These are phyloP conservation scores for Cyclospora cayetanensis DNA, from an alignment of 169 alveolate genomes.

Conservation along the genomic window DNA sequence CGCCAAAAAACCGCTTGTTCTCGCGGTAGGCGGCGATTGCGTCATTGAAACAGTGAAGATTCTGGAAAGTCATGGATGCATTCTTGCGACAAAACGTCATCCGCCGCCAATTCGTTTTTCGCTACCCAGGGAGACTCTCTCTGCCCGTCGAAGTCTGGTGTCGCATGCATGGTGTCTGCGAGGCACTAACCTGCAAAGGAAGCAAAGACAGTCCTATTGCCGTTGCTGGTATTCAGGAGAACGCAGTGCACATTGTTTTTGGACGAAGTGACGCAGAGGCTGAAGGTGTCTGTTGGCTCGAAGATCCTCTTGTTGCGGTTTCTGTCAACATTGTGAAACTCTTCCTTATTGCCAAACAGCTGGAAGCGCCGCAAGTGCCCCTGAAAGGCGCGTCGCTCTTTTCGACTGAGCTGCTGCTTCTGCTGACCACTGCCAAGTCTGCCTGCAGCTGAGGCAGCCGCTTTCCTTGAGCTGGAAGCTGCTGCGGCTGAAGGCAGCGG, in stretches of 20 bases:
- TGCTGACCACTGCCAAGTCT: background rate
- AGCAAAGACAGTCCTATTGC: slow-evolving; percentile 81
- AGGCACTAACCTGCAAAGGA: slow-evolving; percentile 65
- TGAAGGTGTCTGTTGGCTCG: slow-evolving; percentile 88
- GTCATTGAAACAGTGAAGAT: background rate
- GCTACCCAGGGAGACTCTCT: background rate
- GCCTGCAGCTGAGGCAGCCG: background rate
- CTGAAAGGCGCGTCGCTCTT: slow-evolving; percentile 33
- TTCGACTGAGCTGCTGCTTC: slow-evolving; percentile 42
- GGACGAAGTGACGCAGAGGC: slow-evolving; percentile 83
- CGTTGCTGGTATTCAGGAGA: slow-evolving; percentile 82
- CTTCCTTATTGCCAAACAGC: slow-evolving; percentile 79
- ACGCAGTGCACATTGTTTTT: slow-evolving; percentile 89
- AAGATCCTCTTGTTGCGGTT: slow-evolving; percentile 83
- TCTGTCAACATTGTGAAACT: slow-evolving; percentile 89
- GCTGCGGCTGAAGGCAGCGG: background rate
- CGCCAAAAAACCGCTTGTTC: background rate
- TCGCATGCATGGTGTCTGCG: background rate
- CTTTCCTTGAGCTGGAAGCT: background rate
- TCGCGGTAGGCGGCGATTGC: background rate
- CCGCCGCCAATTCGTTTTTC: background rate
- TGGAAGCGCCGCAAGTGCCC: slow-evolving; percentile 65
- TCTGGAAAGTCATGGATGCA: background rate
- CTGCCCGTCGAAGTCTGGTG: background rate
- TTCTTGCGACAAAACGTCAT: background rate